Evolutionary conservation across 2,329 filamentous ascomycete genomes (phyloP).

Genomic region (Colletotrichum melonis): DNA sequence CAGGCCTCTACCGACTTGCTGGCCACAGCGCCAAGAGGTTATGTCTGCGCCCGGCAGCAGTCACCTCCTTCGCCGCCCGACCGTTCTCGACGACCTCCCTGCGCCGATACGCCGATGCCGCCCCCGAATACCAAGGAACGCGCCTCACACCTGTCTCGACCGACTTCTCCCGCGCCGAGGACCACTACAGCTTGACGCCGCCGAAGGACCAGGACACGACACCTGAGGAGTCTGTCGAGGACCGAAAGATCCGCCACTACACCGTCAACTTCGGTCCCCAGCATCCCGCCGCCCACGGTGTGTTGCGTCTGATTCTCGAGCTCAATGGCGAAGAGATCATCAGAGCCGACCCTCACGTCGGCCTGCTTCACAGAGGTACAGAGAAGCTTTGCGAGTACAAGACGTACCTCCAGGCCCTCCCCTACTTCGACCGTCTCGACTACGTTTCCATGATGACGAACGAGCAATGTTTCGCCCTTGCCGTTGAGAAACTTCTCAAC

Average conservation of each 20-base stretch:
- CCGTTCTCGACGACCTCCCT: slow-evolving; percentile 74
- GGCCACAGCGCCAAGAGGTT: slow-evolving; percentile 77
- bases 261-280: slow-evolving; percentile 99
- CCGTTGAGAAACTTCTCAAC: slow-evolving; percentile 97
- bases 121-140: slow-evolving; percentile 62
- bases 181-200: slow-evolving; percentile 60
- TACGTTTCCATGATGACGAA: slow-evolving; percentile 99
- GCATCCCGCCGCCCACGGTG: slow-evolving; percentile 97
- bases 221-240: slow-evolving; percentile 60
- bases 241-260: slow-evolving; percentile 96
- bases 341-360: slow-evolving; percentile 95
- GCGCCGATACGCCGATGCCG: slow-evolving; percentile 71
- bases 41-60: slow-evolving; percentile 60
- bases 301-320: slow-evolving; percentile 96
- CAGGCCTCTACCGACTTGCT: slow-evolving; percentile 78
- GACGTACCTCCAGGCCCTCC: slow-evolving; percentile 96
- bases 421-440: slow-evolving; percentile 98
- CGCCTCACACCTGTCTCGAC: slow-evolving; percentile 74
- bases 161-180: slow-evolving; percentile 66
- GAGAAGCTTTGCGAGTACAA: slow-evolving; percentile 99
- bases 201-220: slow-evolving; percentile 54
- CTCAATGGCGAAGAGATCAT: slow-evolving; percentile 98
- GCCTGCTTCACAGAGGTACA: slow-evolving; percentile 93
- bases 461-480: slow-evolving; percentile 95
- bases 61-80: slow-evolving; percentile 55